Conservation (phyloP, 805 yeast species). For the Candida gorgasii region DNA sequence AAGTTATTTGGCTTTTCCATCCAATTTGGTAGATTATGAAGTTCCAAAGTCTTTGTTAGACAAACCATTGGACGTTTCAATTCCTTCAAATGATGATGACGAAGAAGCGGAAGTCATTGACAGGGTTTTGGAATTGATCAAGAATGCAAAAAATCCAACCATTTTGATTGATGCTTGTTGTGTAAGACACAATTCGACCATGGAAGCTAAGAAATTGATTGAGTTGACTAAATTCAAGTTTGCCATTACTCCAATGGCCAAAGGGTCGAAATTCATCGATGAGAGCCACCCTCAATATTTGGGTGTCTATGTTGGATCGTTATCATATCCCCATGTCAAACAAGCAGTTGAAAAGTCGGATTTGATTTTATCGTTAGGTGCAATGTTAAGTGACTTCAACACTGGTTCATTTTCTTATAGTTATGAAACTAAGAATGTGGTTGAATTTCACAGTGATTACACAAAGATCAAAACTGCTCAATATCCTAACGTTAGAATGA, state of each 20-base stretch:
- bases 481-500: constrained; percentile 74
- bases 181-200: constrained; percentile 66
- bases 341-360: constrained; percentile 40
- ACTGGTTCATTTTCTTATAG: constrained; percentile 84
- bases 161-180: constrained; percentile 88
- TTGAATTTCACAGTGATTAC: constrained; percentile 78
- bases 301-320: constrained; percentile 84
- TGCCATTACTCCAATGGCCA: constrained; percentile 90
- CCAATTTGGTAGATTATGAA: constrained; percentile 69
- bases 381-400: constrained; percentile 83
- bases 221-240: constrained; percentile 75
- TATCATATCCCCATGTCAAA: constrained; percentile 43
- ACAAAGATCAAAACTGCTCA: constrained; percentile 69
- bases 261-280: constrained; percentile 59
- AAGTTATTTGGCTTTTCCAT: constrained; percentile 79
- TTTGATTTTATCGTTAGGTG: constrained; percentile 77
- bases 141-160: constrained; percentile 64
- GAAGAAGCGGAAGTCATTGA: constrained; percentile 41
- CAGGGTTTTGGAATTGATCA: constrained; percentile 50
- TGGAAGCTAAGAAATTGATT: constrained; percentile 64
- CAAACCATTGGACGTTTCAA: constrained; percentile 60
- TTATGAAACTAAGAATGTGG: constrained; percentile 70
- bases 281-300: constrained; percentile 74
- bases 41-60: constrained; percentile 60
- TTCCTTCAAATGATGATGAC: constrained; percentile 30